Percentiles rank a stretch among this genome's conserved stretches.
phyloP scores from a whole-genome alignment of 2,329 filamentous ascomycete species.

The Trichoderma cornu-damae region DNA sequence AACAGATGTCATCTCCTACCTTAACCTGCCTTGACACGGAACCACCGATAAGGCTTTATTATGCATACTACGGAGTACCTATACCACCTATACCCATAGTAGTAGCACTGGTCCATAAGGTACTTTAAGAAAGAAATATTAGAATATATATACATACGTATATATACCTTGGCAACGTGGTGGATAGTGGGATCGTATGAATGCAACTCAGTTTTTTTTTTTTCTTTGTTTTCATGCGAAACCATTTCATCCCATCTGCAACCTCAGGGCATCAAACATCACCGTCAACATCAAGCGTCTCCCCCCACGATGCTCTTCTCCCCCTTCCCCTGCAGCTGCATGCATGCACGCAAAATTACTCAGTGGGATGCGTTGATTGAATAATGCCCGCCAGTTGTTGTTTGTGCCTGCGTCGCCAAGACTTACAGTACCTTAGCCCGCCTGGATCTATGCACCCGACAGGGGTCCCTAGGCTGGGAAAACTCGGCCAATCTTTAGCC shows the following conservation, averaged over 20 bases:
- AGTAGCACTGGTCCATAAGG: too few relatives aligned
- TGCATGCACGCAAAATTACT: slow-evolving; percentile 2
- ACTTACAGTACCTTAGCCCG: too few relatives aligned
- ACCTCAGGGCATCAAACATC: neutral
- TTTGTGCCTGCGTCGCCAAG: slow-evolving; percentile 14
- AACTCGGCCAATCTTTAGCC: neutral
- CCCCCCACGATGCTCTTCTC: neutral
- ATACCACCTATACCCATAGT: too few relatives aligned
- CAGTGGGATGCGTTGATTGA: neutral
- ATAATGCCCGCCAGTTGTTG: neutral
- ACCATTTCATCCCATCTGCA: neutral
- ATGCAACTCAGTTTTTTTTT: neutral
- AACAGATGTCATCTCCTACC: neutral
- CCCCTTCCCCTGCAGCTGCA: neutral
- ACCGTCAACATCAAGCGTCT: neutral
- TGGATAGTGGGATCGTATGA: neutral
- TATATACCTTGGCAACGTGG: too few relatives aligned
- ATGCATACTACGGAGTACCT: neutral
- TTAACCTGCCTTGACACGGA: neutral
- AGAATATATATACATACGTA: too few relatives aligned
- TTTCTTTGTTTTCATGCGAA: too few relatives aligned
- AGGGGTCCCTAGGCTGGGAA: neutral
- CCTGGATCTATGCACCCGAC: slow-evolving; percentile 1
- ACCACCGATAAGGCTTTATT: neutral
- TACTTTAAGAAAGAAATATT: too few relatives aligned